These are phyloP conservation scores for Aspergillus sp. DNA, from an alignment of 2,329 filamentous ascomycete species.

Conservation along the genomic window DNA sequence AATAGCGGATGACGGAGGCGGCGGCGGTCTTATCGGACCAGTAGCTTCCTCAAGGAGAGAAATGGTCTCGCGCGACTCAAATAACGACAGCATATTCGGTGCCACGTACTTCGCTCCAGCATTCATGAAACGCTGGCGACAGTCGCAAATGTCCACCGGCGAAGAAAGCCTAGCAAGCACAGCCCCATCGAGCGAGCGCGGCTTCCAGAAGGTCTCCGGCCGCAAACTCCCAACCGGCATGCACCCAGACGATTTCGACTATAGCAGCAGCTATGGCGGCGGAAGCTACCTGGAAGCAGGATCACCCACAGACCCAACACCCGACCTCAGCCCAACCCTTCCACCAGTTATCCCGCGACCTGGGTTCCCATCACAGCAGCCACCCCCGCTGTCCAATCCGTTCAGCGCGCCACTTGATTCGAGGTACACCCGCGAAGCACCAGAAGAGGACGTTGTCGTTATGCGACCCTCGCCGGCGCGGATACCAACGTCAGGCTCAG, in stretches of 20 bases:
- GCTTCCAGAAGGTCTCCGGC: conserved; percentile 52
- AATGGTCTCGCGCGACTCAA: conserved; percentile 41
- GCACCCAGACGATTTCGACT: conserved; percentile 48
- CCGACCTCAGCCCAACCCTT: conserved; percentile 24
- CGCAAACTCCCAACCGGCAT: conserved; percentile 49
- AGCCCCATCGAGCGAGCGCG: conserved; percentile 41
- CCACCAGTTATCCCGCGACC: conserved; percentile 27
- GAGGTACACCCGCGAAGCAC: conserved; percentile 31
- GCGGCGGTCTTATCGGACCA: not conserved
- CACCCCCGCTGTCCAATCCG: conserved; percentile 30
- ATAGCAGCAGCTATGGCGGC: conserved; percentile 34
- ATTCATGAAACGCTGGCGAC: conserved; percentile 44
- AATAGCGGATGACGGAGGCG: not conserved
- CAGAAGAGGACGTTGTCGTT: conserved; percentile 34
- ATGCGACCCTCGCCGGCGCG: conserved; percentile 45
- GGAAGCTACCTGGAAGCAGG: conserved; percentile 30
- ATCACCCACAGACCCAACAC: conserved; percentile 26
- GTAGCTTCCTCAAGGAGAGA: conserved; percentile 16
- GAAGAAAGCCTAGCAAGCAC: conserved; percentile 37
- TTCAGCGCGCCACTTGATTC: conserved; percentile 33
- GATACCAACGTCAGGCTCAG: conserved; percentile 41
- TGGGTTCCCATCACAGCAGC: conserved; percentile 24
- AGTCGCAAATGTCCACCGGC: conserved; percentile 35
- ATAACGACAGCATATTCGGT: conserved; percentile 38
- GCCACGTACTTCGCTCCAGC: conserved; percentile 39